These are phyloP conservation scores for Eutrema japonicum DNA, from an alignment of 345 rosid genomes.

Conservation along the genomic window DNA sequence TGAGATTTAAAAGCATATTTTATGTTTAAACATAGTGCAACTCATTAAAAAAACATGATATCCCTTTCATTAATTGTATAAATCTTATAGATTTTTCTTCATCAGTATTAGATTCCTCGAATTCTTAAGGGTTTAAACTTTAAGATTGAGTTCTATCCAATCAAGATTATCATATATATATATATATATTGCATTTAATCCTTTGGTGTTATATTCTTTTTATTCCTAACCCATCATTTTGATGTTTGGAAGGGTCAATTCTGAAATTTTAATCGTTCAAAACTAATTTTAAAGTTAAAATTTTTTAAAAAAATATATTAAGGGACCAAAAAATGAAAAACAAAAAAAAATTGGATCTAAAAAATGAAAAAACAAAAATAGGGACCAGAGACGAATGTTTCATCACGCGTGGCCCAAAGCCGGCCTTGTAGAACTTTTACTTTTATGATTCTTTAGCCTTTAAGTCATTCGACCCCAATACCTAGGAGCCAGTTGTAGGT, in stretches of 20 bases:
- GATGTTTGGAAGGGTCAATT: too few relatives aligned
- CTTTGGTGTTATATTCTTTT: too few relatives aligned
- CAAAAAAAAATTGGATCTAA: too few relatives aligned
- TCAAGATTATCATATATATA: not conserved
- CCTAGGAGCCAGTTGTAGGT: too few relatives aligned
- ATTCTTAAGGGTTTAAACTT: not conserved
- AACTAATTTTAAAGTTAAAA: too few relatives aligned
- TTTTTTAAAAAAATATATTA: too few relatives aligned
- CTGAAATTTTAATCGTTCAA: too few relatives aligned
- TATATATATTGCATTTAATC: not conserved
- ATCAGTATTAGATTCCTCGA: not conserved
- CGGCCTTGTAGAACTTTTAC: too few relatives aligned
- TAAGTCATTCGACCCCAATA: slow-evolving; percentile 33
- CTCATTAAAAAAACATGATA: not conserved
- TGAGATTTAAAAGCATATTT: not conserved
- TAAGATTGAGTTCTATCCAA: not conserved
- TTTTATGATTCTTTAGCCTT: slow-evolving; percentile 8
- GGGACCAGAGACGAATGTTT: not conserved
- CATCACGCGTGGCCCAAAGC: too few relatives aligned
- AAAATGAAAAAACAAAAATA: too few relatives aligned
- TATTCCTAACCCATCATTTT: not conserved
- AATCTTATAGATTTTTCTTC: too few relatives aligned
- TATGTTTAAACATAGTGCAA: not conserved
- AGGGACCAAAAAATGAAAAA: too few relatives aligned
- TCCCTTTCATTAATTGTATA: not conserved